Conservation (phyloP, 2,329 filamentous ascomycete species). For the Fusarium sp. region DNA sequence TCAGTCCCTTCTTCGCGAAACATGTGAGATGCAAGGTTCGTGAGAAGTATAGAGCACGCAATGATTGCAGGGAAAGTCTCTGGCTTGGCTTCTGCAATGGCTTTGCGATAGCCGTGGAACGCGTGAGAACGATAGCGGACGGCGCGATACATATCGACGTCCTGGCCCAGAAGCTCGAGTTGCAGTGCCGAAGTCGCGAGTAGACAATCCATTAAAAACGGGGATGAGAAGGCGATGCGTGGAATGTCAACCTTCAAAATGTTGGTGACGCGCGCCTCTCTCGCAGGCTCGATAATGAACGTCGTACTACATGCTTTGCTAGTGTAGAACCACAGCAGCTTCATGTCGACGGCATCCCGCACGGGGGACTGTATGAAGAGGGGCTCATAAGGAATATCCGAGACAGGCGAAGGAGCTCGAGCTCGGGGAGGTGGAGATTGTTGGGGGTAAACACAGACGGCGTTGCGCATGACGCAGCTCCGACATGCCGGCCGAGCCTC, state of each 20-base stretch:
- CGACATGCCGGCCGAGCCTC: not conserved
- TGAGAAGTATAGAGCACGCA: not conserved
- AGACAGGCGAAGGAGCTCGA: not conserved
- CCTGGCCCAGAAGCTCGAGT: not conserved
- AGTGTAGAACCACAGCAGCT: not conserved
- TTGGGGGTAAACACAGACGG: conserved; percentile 3
- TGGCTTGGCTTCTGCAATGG: not conserved
- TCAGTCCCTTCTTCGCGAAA: not conserved
- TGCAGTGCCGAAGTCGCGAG: not conserved
- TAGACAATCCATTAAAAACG: not conserved
- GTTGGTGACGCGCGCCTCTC: not conserved
- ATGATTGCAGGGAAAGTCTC: not conserved
- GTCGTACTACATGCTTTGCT: not conserved
- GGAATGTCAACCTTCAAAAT: not conserved
- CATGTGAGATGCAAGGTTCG: not conserved
- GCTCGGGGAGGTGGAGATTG: not conserved
- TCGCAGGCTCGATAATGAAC: not conserved
- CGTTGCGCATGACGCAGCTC: not conserved
- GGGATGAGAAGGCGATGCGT: not conserved
- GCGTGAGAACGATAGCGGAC: not conserved
- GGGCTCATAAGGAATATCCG: not conserved
- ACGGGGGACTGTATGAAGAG: not conserved
- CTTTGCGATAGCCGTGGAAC: not conserved
- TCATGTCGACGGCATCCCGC: not conserved
- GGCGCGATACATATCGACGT: not conserved